Evolutionary conservation across 192 early-diverging fungal genomes (phyloP).

Genomic region (Backusella westeae): DNA sequence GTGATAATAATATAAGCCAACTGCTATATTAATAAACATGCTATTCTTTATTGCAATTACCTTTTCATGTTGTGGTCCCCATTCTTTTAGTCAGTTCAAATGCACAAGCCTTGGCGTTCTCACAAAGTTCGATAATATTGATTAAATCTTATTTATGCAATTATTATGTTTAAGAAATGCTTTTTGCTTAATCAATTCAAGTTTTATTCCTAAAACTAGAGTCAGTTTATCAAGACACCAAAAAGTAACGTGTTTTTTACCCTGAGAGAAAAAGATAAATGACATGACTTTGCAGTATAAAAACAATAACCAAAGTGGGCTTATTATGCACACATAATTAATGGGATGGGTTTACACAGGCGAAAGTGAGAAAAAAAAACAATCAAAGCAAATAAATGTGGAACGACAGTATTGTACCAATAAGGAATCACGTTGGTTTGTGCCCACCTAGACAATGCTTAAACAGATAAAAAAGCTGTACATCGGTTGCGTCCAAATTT

Average conservation of each 20-base stretch:
- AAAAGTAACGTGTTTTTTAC: neutral
- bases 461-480: neutral
- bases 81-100: no score
- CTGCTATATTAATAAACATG: neutral
- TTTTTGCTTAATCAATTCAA: neutral
- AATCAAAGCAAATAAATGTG: neutral
- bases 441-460: neutral
- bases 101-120: no score
- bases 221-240: neutral
- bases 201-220: neutral
- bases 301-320: neutral
- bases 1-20: neutral
- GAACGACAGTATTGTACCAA: slow-evolving; percentile 2
- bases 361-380: neutral
- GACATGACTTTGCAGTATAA: neutral
- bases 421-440: neutral
- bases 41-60: neutral
- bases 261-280: neutral
- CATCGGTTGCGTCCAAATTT: neutral
- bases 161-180: neutral
- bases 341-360: neutral
- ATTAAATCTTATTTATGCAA: neutral
- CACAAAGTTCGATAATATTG: no score
- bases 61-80: neutral
- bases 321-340: neutral